Conservation (phyloP, 371 early-diverging fungal species). For the Circinella umbellata region DNA sequence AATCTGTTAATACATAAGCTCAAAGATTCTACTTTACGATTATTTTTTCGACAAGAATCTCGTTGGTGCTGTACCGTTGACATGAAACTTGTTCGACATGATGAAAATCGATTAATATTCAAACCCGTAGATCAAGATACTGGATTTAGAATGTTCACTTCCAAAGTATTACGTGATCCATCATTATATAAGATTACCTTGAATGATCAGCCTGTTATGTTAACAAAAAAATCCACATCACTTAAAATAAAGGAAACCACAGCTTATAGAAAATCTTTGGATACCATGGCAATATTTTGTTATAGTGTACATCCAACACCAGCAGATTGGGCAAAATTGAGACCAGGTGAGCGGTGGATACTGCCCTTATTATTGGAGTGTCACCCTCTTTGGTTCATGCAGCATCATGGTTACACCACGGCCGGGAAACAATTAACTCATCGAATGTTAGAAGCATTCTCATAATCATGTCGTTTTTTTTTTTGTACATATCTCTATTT, state of each 20-base stretch:
- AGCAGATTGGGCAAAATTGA: not conserved
- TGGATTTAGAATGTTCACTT: conserved; percentile 6
- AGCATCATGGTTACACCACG: conserved; percentile 4
- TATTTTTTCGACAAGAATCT: conserved; percentile 8
- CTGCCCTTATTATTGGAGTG: not conserved
- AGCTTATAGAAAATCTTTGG: not conserved
- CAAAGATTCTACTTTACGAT: not conserved
- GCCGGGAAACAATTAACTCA: not conserved
- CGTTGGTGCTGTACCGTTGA: conserved; percentile 1
- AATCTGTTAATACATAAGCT: not conserved
- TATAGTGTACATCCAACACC: conserved; percentile 4
- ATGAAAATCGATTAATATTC: not conserved
- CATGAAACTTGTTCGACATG: conserved; percentile 1
- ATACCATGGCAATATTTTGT: not conserved
- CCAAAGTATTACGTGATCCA: conserved; percentile 10
- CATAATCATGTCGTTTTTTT: not conserved
- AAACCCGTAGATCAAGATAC: not conserved
- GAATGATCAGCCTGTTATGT: not conserved
- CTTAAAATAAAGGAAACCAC: not conserved
- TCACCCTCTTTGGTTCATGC: conserved; percentile 2
- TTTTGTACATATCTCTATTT: no score
- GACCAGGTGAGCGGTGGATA: conserved; percentile 2
- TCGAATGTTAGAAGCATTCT: not conserved
- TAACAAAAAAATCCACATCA: not conserved
- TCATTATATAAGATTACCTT: not conserved